Conservation (phyloP, 148 eudicot species). For the Vaccinium darrowii region DNA sequence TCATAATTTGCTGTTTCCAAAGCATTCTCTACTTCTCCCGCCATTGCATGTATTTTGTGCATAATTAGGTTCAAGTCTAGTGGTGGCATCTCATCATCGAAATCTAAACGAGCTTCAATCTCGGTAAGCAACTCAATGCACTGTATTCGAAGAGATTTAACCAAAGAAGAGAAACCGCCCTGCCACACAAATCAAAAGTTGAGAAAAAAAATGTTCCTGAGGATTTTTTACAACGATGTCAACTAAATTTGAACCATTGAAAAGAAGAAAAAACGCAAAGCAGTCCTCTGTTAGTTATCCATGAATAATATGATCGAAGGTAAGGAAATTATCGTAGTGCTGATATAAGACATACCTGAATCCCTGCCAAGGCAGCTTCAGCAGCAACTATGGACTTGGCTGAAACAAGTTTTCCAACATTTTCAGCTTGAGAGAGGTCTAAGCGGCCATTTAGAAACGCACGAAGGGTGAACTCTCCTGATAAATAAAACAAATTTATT, state of each 20-base stretch:
- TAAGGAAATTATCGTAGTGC: not conserved
- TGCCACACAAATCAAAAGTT: conserved; percentile 24
- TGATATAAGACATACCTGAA: conserved; percentile 54
- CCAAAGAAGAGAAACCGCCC: conserved; percentile 95
- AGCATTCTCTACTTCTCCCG: conserved; percentile 59
- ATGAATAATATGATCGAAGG: not conserved
- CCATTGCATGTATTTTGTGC: conserved; percentile 57
- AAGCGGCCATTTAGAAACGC: conserved; percentile 96
- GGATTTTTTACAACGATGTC: not conserved
- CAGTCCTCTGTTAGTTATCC: not conserved
- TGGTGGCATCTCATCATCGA: conserved; percentile 98
- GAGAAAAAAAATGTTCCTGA: not conserved
- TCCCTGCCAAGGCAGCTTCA: conserved; percentile 95
- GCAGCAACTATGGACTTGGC: conserved; percentile 87
- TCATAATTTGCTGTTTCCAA: conserved; percentile 90
- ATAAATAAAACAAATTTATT: conserved; percentile 6
- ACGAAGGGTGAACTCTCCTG: conserved; percentile 98
- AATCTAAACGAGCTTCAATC: conserved; percentile 98
- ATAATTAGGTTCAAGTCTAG: conserved; percentile 44
- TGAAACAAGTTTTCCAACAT: conserved; percentile 81
- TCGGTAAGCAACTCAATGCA: conserved; percentile 92
- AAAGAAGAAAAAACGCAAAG: not conserved
- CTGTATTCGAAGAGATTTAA: conserved; percentile 62
- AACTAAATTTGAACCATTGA: not conserved
- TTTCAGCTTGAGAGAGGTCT: conserved; percentile 95